Conservation (phyloP, 371 early-diverging fungal genomes). For the Actinomucor elegans region DNA sequence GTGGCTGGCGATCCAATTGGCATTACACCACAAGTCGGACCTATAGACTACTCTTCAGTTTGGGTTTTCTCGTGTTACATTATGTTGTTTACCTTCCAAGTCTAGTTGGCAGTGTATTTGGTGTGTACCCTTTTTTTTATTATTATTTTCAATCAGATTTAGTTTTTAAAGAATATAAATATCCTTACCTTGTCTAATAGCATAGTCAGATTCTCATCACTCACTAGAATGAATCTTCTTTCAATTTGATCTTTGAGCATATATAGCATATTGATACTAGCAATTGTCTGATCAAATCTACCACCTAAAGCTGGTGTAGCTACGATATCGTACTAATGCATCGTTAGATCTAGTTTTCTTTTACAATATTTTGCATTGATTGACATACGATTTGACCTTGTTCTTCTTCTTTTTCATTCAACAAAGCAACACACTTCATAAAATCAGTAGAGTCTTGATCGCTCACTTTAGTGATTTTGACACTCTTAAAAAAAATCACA, state of each 20-base stretch:
- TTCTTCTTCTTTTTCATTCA: conserved; percentile 35
- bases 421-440: conserved; percentile 71
- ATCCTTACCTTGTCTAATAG: conserved; percentile 63
- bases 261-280: conserved; percentile 70
- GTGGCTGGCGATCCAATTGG: conserved; percentile 72
- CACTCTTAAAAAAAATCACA: conserved; percentile 27
- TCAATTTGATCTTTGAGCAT: conserved; percentile 46
- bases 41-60: conserved; percentile 23
- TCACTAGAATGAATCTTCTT: conserved; percentile 61
- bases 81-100: conserved; percentile 59
- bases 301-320: conserved; percentile 86
- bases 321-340: conserved; percentile 61
- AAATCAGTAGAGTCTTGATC: conserved; percentile 86
- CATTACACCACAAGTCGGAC: conserved; percentile 88
- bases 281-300: conserved; percentile 88
- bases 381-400: conserved; percentile 18
- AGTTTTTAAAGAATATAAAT: no score
- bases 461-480: conserved; percentile 45
- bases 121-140: conserved; percentile 57
- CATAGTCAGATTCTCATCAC: conserved; percentile 73
- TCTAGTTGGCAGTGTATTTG: conserved; percentile 59
- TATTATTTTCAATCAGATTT: no score
- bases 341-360: neutral
- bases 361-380: neutral
- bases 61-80: no score